Conservation (phyloP, 2,329 filamentous ascomycete species). For the Arthrinium puccinioides region DNA sequence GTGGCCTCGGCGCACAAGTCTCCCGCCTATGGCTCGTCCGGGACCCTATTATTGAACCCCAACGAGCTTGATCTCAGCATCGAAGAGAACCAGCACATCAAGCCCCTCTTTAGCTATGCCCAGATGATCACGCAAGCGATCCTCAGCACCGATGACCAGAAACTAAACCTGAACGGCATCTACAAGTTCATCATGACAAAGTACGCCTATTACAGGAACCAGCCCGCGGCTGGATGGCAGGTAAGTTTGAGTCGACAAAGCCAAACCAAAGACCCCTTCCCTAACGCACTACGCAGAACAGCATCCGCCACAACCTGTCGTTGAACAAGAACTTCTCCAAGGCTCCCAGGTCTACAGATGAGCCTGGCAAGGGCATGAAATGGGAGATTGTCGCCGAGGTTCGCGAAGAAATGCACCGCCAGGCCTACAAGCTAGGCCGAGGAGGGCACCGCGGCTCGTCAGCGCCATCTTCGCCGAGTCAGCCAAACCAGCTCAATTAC, state of each 20-base stretch:
- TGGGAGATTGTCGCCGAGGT: conserved; percentile 87
- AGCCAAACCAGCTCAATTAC: conserved; percentile 50
- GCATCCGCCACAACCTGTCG: conserved; percentile 92
- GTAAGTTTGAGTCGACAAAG: conserved; percentile 46
- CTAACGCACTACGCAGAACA: conserved; percentile 55
- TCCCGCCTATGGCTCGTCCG: conserved; percentile 27
- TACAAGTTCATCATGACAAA: conserved; percentile 88
- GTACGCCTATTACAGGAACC: conserved; percentile 89
- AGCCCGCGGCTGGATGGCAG: conserved; percentile 78
- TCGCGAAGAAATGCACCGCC: conserved; percentile 81
- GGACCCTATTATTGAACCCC: conserved; percentile 38
- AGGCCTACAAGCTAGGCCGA: conserved; percentile 53
- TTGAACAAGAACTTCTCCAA: conserved; percentile 94
- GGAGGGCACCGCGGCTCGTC: conserved; percentile 62
- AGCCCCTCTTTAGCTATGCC: conserved; percentile 93
- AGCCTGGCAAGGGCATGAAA: conserved; percentile 98
- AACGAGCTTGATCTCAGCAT: conserved; percentile 68
- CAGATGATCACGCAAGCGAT: conserved; percentile 97
- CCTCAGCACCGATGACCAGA: conserved; percentile 75
- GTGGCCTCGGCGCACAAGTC: conserved; percentile 26
- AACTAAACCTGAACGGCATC: conserved; percentile 84
- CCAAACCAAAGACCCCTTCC: too few relatives aligned
- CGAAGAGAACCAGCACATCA: conserved; percentile 82
- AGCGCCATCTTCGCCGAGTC: conserved; percentile 58
- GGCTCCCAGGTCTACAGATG: conserved; percentile 83